Percentiles rank a stretch among this genome's conserved stretches.
phyloP scores from a whole-genome alignment of 1,284 basidiomycete genomes.

The Ustilago vetiveriae region DNA sequence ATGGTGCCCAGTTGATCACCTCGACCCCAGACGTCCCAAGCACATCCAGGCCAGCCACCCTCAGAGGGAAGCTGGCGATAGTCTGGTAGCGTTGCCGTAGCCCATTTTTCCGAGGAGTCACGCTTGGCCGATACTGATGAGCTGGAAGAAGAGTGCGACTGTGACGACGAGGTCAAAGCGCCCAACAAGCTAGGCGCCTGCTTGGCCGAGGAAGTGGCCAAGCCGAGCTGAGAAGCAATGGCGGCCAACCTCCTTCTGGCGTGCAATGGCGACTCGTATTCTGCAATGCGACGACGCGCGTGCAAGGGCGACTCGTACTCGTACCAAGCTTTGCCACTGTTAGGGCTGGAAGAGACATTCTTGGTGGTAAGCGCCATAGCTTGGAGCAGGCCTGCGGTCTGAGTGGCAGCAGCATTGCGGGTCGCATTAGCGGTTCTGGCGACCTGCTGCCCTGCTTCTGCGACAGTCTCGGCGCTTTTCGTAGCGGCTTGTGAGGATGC shows the following conservation, averaged over 20 bases:
- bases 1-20: constrained; percentile 78
- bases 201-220: constrained; percentile 39
- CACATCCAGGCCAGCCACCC: constrained; percentile 66
- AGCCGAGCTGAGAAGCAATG: constrained; percentile 49
- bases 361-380: constrained; percentile 46
- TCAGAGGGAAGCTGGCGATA: constrained; percentile 50
- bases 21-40: constrained; percentile 78
- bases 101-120: constrained; percentile 34
- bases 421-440: constrained; percentile 18
- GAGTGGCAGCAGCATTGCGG: constrained; percentile 27
- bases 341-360: constrained; percentile 11
- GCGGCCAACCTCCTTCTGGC: constrained; percentile 43
- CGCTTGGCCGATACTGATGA: no score
- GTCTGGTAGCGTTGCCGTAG: constrained; percentile 31
- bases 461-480: constrained; percentile 17
- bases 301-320: constrained; percentile 41
- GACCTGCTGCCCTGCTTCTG: constrained; percentile 23
- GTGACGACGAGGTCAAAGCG: constrained; percentile 13
- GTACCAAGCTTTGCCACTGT: constrained; percentile 31
- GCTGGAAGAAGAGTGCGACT: not conserved
- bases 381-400: constrained; percentile 36
- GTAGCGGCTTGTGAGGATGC: constrained; percentile 22
- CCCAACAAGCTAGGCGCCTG: constrained; percentile 23
- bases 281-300: constrained; percentile 20
- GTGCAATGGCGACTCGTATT: constrained; percentile 43